A percentile compares a stretch with the other conserved stretches of the same genome.
Evolutionary conservation across 1,284 basidiomycete species (phyloP).

Genomic region (Ustilago bromivora): DNA sequence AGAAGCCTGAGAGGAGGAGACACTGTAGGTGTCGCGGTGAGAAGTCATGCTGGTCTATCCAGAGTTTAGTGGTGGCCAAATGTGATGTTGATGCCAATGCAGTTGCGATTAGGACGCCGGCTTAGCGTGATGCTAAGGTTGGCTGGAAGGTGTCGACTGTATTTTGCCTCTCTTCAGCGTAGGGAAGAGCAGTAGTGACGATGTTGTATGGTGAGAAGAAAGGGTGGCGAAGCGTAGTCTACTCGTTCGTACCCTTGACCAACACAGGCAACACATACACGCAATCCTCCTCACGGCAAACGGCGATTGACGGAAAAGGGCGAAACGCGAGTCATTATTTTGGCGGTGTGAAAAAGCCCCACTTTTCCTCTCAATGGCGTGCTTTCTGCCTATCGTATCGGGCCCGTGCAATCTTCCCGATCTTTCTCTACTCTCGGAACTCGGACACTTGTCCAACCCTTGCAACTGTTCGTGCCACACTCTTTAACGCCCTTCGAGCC

Average conservation of each 20-base stretch:
- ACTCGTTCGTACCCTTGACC: no score
- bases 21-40: conserved; percentile 29
- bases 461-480: no score
- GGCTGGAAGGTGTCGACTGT: conserved; percentile 16
- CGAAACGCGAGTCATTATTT: no score
- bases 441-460: not conserved
- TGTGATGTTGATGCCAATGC: conserved; percentile 2
- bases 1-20: conserved; percentile 45
- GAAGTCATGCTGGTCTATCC: conserved; percentile 22
- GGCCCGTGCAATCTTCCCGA: not conserved
- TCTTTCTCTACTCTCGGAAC: conserved; percentile 14
- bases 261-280: no score
- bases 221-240: not conserved
- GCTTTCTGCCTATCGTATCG: conserved; percentile 11
- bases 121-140: not conserved
- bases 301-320: no score
- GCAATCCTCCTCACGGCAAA: no score
- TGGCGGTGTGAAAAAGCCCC: no score
- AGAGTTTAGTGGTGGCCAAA: not conserved
- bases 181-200: conserved; percentile 7
- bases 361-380: conserved; percentile 9
- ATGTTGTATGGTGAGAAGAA: not conserved
- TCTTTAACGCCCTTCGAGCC: not conserved
- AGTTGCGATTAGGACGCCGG: not conserved
- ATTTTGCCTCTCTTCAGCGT: conserved; percentile 23